These are phyloP conservation scores for Candolleomyces efflorescens DNA, from an alignment of 768 basidiomycete species.

Conservation along the genomic window DNA sequence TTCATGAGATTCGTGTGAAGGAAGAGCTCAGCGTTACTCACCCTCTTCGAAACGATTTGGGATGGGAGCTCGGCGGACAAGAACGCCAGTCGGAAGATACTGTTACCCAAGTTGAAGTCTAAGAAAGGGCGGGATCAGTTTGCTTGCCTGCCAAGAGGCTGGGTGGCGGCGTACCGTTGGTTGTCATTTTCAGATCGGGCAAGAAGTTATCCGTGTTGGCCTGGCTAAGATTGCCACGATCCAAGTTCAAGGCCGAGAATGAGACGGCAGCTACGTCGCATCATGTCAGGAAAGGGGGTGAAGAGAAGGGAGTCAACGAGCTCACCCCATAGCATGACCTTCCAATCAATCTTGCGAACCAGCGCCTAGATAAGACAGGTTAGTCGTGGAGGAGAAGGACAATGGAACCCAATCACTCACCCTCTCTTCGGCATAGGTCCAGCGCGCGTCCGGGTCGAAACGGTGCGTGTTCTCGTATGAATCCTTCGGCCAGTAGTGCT, in stretches of 20 bases:
- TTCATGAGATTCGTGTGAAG: background rate
- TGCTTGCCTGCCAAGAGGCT: background rate
- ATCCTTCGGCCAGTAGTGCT: slow-evolving; percentile 45
- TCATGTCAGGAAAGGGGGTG: background rate
- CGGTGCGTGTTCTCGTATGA: slow-evolving; percentile 54
- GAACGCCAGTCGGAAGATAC: slow-evolving; percentile 47
- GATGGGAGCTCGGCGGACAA: slow-evolving; percentile 59
- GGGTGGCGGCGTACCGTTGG: slow-evolving; percentile 26
- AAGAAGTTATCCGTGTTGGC: slow-evolving; percentile 59
- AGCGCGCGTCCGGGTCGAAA: slow-evolving; percentile 53
- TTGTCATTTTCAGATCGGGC: slow-evolving; percentile 49
- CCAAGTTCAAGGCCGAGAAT: slow-evolving; percentile 55
- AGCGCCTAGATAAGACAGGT: slow-evolving; percentile 21
- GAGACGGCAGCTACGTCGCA: slow-evolving; percentile 37
- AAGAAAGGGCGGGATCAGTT: background rate
- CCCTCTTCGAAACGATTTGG: slow-evolving; percentile 51
- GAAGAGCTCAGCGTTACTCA: background rate
- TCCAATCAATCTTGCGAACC: slow-evolving; percentile 57
- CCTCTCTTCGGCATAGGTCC: slow-evolving; percentile 56
- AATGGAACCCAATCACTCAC: background rate
- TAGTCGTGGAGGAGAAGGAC: background rate
- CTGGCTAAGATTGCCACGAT: slow-evolving; percentile 50
- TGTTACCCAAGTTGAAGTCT: slow-evolving; percentile 59
- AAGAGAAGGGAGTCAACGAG: background rate
- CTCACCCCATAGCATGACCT: slow-evolving; percentile 47